Conservation (phyloP, 73 alveolate genomes). For the Diophrys appendiculata region DNA sequence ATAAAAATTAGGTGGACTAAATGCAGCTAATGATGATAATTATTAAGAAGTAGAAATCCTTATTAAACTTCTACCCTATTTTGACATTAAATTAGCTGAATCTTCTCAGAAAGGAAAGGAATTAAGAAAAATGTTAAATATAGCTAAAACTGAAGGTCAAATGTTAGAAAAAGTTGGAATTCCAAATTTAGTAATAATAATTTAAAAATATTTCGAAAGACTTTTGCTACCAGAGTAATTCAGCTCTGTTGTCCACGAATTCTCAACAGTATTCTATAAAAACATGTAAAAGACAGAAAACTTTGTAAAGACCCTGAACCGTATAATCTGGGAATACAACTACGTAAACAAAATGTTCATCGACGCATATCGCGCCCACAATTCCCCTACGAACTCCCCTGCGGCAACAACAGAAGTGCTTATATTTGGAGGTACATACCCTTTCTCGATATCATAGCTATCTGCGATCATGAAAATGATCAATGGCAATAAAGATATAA, state of each 20-base stretch:
- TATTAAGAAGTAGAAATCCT: conserved; percentile 33
- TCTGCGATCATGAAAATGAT: conserved; percentile 10
- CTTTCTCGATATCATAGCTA: conserved; percentile 18
- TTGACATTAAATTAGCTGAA: conserved; percentile 15
- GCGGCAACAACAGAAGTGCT: neutral
- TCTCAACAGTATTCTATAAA: conserved; percentile 18
- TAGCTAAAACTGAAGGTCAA: conserved; percentile 46
- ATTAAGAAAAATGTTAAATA: conserved; percentile 36
- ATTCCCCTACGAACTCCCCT: conserved; percentile 2
- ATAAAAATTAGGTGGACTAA: neutral
- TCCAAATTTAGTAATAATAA: conserved; percentile 15
- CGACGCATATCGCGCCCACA: conserved; percentile 17
- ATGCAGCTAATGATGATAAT: neutral
- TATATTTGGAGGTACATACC: conserved; percentile 50
- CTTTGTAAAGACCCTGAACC: conserved; percentile 23
- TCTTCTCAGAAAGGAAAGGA: conserved; percentile 36
- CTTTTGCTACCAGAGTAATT: conserved; percentile 20
- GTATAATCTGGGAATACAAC: conserved; percentile 43
- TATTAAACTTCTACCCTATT: conserved; percentile 29
- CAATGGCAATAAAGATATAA: neutral
- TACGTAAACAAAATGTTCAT: conserved; percentile 48
- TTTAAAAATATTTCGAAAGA: conserved; percentile 19
- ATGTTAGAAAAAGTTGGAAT: conserved; percentile 32
- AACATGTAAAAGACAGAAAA: conserved; percentile 17
- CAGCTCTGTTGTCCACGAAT: conserved; percentile 11